Evolutionary conservation across 2,329 filamentous ascomycete genomes (phyloP).

Genomic region (Aspergillus felis): DNA sequence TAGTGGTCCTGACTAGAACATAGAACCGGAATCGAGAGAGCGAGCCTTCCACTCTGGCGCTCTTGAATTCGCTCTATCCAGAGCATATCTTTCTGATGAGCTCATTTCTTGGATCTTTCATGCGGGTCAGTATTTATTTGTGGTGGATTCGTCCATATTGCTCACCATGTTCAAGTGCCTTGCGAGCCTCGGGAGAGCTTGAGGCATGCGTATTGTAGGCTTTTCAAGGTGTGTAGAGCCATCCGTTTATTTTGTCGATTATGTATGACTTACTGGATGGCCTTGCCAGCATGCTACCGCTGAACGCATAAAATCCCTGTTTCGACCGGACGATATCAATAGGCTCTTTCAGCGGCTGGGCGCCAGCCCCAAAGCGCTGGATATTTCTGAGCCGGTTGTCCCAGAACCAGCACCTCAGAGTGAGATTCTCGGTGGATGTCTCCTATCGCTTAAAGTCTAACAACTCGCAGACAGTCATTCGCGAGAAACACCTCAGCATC

Average conservation of each 20-base stretch:
- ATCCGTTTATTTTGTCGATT: constrained; percentile 11
- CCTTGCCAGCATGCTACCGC: constrained; percentile 22
- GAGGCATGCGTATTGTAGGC: constrained; percentile 57
- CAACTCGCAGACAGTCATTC: constrained; percentile 8
- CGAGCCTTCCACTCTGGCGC: constrained; percentile 62
- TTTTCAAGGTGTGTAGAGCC: constrained; percentile 44
- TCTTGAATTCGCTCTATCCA: constrained; percentile 51
- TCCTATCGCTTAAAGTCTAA: background rate
- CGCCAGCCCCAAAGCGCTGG: constrained; percentile 47
- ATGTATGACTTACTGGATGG: constrained; percentile 7
- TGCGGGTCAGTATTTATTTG: constrained; percentile 23
- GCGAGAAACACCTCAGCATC: constrained; percentile 13
- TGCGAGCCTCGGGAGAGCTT: constrained; percentile 54
- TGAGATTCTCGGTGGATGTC: constrained; percentile 10
- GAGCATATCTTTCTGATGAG: constrained; percentile 55
- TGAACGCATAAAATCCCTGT: constrained; percentile 29
- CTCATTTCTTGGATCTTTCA: constrained; percentile 61
- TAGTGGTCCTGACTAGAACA: constrained; percentile 13
- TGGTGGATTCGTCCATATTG: background rate
- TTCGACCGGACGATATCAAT: constrained; percentile 41
- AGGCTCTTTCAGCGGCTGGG: constrained; percentile 58
- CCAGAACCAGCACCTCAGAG: constrained; percentile 22
- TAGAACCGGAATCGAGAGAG: constrained; percentile 49
- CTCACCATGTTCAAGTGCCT: constrained; percentile 38
- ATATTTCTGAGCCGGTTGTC: constrained; percentile 23